Percentiles rank a stretch among this genome's conserved stretches.
phyloP scores from a whole-genome alignment of 2,329 filamentous ascomycete species.

The Lomentospora prolificans region DNA sequence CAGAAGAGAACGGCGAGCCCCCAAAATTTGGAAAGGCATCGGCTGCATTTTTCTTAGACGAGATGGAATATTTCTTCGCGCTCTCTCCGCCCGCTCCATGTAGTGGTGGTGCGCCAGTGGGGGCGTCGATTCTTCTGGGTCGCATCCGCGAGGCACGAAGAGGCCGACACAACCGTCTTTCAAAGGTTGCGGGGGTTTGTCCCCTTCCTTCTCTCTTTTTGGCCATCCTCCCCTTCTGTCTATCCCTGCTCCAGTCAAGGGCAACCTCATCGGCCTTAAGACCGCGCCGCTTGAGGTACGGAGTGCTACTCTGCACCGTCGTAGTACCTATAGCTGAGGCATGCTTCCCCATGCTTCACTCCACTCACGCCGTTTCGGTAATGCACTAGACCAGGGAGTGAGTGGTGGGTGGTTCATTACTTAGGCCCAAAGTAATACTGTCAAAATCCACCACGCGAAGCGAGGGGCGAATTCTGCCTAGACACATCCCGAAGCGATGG shows the following conservation, averaged over 20 bases:
- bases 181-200: no score
- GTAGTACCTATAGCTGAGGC: not conserved
- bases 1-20: not conserved
- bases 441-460: no score
- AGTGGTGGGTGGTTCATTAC: no score
- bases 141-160: not conserved
- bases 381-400: not conserved
- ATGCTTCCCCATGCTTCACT: not conserved
- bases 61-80: not conserved
- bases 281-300: not conserved
- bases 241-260: no score
- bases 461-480: not conserved
- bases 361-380: not conserved
- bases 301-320: not conserved
- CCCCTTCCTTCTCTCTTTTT: no score
- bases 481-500: not conserved
- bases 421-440: no score
- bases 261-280: no score
- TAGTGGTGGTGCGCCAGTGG: not conserved
- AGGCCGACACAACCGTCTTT: not conserved
- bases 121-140: not conserved
- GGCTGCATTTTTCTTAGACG: not conserved
- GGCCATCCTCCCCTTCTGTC: no score
- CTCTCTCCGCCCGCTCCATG: not conserved
- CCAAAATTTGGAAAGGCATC: not conserved